These are phyloP conservation scores for Colletotrichum acutatum DNA, from an alignment of 2,329 filamentous ascomycete genomes.

Conservation along the genomic window DNA sequence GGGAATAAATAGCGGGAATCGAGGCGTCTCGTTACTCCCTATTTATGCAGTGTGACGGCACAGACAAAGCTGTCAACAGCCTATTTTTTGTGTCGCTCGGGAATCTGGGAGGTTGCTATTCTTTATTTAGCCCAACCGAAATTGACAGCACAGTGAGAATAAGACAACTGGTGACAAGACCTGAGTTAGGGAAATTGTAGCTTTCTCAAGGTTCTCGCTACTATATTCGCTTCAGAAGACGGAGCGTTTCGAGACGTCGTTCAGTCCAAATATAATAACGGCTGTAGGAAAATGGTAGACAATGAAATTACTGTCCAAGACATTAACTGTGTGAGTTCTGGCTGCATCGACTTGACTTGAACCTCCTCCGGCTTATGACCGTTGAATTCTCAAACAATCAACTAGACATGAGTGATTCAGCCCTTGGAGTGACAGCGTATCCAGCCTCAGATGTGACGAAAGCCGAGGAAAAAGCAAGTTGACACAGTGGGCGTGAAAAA, in stretches of 20 bases:
- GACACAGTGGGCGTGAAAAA: background rate
- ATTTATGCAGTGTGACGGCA: constrained; percentile 13
- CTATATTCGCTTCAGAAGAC: background rate
- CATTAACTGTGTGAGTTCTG: background rate
- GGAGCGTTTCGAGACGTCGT: background rate
- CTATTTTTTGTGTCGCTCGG: background rate
- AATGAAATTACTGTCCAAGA: background rate
- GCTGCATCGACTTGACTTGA: background rate
- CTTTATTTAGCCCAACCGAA: background rate
- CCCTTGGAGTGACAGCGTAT: background rate
- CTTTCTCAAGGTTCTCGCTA: background rate
- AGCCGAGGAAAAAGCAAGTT: background rate
- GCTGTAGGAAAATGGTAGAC: background rate
- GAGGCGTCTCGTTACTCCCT: background rate
- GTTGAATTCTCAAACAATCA: background rate
- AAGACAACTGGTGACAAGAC: background rate
- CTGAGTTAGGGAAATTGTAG: background rate
- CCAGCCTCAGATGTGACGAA: background rate
- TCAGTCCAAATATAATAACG: background rate
- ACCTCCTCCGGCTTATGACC: background rate
- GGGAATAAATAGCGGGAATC: background rate
- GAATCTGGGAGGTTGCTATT: background rate
- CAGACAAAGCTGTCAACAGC: constrained; percentile 4
- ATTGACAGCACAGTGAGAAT: background rate
- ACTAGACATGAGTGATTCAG: background rate